Conservation (phyloP, 352 stramenopile genomes). For the Thalassiosira gravida region DNA sequence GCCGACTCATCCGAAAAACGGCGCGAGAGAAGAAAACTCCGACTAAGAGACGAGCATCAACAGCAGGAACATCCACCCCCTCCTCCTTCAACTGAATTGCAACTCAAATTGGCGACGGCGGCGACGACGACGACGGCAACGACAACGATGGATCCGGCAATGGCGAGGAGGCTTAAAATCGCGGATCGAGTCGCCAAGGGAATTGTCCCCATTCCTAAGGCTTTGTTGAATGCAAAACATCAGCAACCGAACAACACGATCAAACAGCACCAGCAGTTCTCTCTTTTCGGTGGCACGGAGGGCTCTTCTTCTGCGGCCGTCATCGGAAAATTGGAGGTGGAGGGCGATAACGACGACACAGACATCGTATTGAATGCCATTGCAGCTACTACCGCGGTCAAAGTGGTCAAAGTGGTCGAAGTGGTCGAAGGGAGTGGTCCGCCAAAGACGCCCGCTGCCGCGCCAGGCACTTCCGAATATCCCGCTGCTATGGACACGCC, state of each 20-base stretch:
- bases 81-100: not conserved
- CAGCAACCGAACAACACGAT: not conserved
- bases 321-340: no score
- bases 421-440: not conserved
- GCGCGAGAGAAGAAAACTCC: conserved; percentile 9
- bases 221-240: conserved; percentile 16
- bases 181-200: conserved; percentile 22
- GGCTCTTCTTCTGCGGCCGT: no score
- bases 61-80: no score
- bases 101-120: no score
- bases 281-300: not conserved
- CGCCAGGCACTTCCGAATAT: not conserved
- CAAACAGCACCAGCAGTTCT: not conserved
- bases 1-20: conserved; percentile 9
- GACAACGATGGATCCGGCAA: no score
- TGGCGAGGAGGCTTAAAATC: conserved; percentile 36
- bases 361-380: no score
- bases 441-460: conserved; percentile 3
- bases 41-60: no score
- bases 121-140: no score
- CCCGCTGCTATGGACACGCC: not conserved
- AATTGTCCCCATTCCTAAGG: conserved; percentile 30
- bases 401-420: not conserved
- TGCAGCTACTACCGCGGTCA: no score
- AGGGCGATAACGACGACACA: no score